Conservation (phyloP, 2,329 filamentous ascomycete genomes). For the Colletotrichum kahawae region DNA sequence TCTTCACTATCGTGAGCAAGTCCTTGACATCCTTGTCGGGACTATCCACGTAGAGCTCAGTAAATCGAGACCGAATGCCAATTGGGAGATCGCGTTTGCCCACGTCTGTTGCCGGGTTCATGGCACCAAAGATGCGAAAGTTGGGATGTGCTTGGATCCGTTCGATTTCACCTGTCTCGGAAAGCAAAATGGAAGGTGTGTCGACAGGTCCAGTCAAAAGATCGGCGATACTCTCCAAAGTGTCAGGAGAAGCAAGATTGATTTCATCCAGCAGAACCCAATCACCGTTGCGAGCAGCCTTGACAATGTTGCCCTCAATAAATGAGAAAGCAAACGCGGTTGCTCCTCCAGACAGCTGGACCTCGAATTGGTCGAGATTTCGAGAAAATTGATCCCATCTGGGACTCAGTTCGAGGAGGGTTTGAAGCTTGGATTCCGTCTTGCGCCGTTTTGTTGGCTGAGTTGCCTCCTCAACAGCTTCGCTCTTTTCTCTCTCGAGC, state of each 20-base stretch:
- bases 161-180: constrained; percentile 93
- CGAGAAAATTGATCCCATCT: constrained; percentile 83
- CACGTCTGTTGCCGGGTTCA: constrained; percentile 98
- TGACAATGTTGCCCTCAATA: constrained; percentile 93
- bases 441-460: constrained; percentile 75
- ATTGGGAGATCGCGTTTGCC: constrained; percentile 93
- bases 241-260: constrained; percentile 93
- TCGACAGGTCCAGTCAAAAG: constrained; percentile 77
- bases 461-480: constrained; percentile 38
- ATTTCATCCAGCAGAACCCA: constrained; percentile 98
- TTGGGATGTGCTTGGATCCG: constrained; percentile 87
- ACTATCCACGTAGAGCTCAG: constrained; percentile 91
- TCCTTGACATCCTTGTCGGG: constrained; percentile 89
- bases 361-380: constrained; percentile 78
- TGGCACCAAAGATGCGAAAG: constrained; percentile 96
- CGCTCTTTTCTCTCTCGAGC: constrained; percentile 44
- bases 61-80: constrained; percentile 89
- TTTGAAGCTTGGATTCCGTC: constrained; percentile 70
- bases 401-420: constrained; percentile 59
- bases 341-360: constrained; percentile 75
- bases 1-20: constrained; percentile 84
- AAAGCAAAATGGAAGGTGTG: constrained; percentile 82
- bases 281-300: constrained; percentile 93
- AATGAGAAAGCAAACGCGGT: constrained; percentile 92
- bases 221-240: constrained; percentile 90